These are phyloP conservation scores for Xylariaceae sp. DNA, from an alignment of 2,329 filamentous ascomycete genomes.

Conservation along the genomic window DNA sequence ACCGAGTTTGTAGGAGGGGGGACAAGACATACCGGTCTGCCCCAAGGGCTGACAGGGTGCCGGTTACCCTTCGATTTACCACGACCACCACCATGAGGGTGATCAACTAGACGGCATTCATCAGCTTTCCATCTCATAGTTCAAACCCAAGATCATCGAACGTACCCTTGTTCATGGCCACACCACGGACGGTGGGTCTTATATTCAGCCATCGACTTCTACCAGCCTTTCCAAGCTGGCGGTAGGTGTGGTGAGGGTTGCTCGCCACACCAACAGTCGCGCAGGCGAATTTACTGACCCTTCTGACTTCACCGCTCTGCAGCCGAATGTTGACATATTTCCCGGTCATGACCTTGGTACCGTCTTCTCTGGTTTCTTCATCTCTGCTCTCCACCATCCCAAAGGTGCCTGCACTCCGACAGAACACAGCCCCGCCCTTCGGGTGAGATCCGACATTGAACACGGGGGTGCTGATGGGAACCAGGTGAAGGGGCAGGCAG, in stretches of 20 bases:
- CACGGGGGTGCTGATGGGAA: constrained; percentile 86
- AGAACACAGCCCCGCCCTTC: constrained; percentile 77
- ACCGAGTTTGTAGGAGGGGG: constrained; percentile 1
- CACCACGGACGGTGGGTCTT: constrained; percentile 87
- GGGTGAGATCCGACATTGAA: constrained; percentile 79
- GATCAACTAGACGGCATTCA: constrained; percentile 54
- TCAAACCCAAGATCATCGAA: constrained; percentile 7
- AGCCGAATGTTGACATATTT: constrained; percentile 77
- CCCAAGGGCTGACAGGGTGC: constrained; percentile 93
- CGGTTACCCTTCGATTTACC: constrained; percentile 99
- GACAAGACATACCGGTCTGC: constrained; percentile 67
- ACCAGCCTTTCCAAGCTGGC: constrained; percentile 89
- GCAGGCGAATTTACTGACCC: constrained; percentile 84
- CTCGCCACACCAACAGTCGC: constrained; percentile 91
- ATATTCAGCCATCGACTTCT: constrained; percentile 90
- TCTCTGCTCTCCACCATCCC: constrained; percentile 86
- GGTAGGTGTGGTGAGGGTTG: constrained; percentile 86
- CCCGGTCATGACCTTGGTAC: constrained; percentile 55
- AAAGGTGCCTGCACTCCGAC: constrained; percentile 88
- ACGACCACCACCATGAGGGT: constrained; percentile 97
- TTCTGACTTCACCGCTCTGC: constrained; percentile 87
- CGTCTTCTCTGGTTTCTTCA: constrained; percentile 58
- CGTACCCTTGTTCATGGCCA: constrained; percentile 94
- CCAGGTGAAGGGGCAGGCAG: constrained; percentile 90
- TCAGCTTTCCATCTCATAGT: constrained; percentile 4